Evolutionary conservation across 2,329 filamentous ascomycete genomes (phyloP).

Genomic region (Fusarium sp.): DNA sequence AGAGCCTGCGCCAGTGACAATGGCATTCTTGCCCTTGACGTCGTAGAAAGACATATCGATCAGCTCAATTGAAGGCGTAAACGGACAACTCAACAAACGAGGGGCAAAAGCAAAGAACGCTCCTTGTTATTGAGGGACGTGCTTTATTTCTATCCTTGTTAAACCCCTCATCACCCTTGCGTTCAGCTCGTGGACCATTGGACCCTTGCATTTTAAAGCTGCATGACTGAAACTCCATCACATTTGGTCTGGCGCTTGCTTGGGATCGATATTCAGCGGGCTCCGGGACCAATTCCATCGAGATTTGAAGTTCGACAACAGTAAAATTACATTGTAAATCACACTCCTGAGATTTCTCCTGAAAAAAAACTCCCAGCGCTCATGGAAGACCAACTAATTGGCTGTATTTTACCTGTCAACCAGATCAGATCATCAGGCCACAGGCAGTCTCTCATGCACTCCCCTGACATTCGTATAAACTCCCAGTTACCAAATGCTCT

Average conservation of each 20-base stretch:
- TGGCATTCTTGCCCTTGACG: slow-evolving; percentile 10
- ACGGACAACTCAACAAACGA: not conserved
- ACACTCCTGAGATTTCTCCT: not conserved
- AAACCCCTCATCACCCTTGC: not conserved
- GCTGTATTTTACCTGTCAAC: not conserved
- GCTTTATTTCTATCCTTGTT: not conserved
- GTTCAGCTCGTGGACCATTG: not conserved
- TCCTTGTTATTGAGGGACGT: not conserved
- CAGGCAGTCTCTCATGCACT: not conserved
- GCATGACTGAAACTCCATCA: not conserved
- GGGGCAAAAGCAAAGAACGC: not conserved
- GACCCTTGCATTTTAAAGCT: not conserved
- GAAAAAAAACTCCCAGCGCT: fast-evolving
- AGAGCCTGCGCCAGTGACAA: slow-evolving; percentile 23
- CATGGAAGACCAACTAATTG: not conserved
- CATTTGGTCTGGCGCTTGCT: not conserved
- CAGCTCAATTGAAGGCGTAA: fast-evolving
- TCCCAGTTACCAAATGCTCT: not conserved
- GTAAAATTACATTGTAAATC: not conserved
- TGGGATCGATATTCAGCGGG: fast-evolving
- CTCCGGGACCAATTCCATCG: not conserved
- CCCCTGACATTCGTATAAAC: not conserved
- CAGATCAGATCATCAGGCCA: not conserved
- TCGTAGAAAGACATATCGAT: slow-evolving; percentile 8
- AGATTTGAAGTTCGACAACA: fast-evolving